phyloP scores from a whole-genome alignment of 352 stramenopile species.

The Pythium grandisporangium region DNA sequence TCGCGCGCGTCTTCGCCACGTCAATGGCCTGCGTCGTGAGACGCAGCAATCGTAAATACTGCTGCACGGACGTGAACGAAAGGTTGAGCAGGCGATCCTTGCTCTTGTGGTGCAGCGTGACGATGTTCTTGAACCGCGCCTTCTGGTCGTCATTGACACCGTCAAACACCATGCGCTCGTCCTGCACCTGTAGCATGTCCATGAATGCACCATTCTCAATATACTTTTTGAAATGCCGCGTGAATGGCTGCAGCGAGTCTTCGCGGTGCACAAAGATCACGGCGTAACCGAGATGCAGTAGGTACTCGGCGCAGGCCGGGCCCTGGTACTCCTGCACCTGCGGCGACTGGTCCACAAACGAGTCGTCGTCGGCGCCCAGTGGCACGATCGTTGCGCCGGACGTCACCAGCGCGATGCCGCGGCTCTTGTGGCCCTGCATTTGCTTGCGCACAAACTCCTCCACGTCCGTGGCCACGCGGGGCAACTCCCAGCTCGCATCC shows the following conservation, averaged over 20 bases:
- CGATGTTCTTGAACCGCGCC: conserved; percentile 57
- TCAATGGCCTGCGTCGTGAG: conserved; percentile 49
- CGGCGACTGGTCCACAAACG: conserved; percentile 65
- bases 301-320: conserved; percentile 66
- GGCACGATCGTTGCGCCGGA: conserved; percentile 72
- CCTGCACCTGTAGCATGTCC: conserved; percentile 60
- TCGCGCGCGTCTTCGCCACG: conserved; percentile 42
- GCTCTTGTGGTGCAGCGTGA: conserved; percentile 42
- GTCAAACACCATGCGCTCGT: conserved; percentile 51
- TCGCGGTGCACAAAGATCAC: conserved; percentile 78
- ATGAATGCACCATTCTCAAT: conserved; percentile 77
- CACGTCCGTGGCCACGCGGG: conserved; percentile 20
- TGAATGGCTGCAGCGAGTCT: conserved; percentile 73
- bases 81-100: conserved; percentile 67
- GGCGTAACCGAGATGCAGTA: conserved; percentile 70
- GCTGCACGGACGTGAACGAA: conserved; percentile 72
- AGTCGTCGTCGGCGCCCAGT: conserved; percentile 47
- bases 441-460: conserved; percentile 54
- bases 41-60: conserved; percentile 68
- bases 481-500: conserved; percentile 49
- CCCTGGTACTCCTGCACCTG: conserved; percentile 72
- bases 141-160: conserved; percentile 56
- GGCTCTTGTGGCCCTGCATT: conserved; percentile 24
- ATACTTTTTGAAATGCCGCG: conserved; percentile 77
- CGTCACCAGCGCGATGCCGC: conserved; percentile 75